phyloP scores from a whole-genome alignment of 2,329 filamentous ascomycete species.

The Colletotrichum viniferum region DNA sequence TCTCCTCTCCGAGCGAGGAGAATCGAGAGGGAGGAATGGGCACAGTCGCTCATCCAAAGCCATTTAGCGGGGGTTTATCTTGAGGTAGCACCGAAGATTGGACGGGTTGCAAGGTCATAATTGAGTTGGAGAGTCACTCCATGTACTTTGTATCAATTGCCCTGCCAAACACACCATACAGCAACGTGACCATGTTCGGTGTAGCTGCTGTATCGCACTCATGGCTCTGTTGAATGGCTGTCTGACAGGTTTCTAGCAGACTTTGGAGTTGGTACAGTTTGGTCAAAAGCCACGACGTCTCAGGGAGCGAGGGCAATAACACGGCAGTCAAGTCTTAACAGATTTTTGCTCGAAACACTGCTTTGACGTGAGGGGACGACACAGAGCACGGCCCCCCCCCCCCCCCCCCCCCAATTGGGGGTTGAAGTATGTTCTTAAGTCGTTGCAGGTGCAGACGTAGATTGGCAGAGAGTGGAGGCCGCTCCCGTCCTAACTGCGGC shows the following conservation, averaged over 20 bases:
- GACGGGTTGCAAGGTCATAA: not conserved
- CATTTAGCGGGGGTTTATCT: not conserved
- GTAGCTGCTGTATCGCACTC: not conserved
- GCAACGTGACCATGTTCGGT: not conserved
- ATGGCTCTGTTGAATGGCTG: not conserved
- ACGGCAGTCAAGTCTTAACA: not conserved
- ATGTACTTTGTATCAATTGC: not conserved
- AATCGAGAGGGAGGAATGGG: not conserved
- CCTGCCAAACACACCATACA: not conserved
- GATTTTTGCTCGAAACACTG: constrained; percentile 17
- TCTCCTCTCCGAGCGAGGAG: not conserved
- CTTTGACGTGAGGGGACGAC: constrained; percentile 15
- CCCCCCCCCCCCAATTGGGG: not conserved
- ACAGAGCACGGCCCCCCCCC: constrained; percentile 5
- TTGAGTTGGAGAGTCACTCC: not conserved
- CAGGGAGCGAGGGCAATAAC: not conserved
- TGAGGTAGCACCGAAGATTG: constrained; percentile 6
- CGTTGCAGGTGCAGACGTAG: not conserved
- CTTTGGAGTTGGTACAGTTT: not conserved
- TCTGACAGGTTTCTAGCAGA: not conserved
- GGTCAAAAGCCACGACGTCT: not conserved
- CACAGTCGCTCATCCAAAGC: not conserved
- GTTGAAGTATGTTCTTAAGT: not conserved
- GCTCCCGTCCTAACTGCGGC: not conserved
- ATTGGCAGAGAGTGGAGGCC: not conserved